phyloP scores from a whole-genome alignment of 352 stramenopile species.

The Phytophthora megakarya region DNA sequence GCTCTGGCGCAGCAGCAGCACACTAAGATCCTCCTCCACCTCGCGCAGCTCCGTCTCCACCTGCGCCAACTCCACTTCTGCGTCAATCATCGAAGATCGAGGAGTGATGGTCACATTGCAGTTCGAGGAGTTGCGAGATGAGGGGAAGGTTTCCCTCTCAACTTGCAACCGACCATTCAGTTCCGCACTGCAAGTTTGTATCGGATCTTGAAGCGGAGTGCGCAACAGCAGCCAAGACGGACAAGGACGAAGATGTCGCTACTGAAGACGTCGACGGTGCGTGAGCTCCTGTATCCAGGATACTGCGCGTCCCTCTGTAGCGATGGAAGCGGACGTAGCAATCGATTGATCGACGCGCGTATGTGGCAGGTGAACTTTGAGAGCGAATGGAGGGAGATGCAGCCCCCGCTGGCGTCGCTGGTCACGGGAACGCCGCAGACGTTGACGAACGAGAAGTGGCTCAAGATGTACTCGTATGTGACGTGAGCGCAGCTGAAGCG shows the following conservation, averaged over 20 bases:
- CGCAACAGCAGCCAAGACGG: slow-evolving; percentile 24
- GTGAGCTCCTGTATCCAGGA: background rate
- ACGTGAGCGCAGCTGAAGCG: background rate
- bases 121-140: slow-evolving; percentile 6
- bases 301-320: background rate
- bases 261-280: slow-evolving; percentile 78
- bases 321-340: background rate
- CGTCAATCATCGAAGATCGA: slow-evolving; percentile 31
- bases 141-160: slow-evolving; percentile 25
- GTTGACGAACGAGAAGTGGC: slow-evolving; percentile 84
- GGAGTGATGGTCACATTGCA: slow-evolving; percentile 26
- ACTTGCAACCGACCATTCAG: slow-evolving; percentile 33
- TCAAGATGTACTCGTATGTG: slow-evolving; percentile 87
- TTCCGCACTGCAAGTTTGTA: slow-evolving; percentile 26
- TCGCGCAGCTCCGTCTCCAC: slow-evolving; percentile 61
- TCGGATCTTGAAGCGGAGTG: slow-evolving; percentile 32
- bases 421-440: slow-evolving; percentile 69
- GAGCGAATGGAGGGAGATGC: slow-evolving; percentile 82
- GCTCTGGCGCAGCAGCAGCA: slow-evolving; percentile 55
- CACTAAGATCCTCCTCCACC: slow-evolving; percentile 59
- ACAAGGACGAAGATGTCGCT: slow-evolving; percentile 61
- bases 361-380: slow-evolving; percentile 85
- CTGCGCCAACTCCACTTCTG: slow-evolving; percentile 45
- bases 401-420: slow-evolving; percentile 75
- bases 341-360: slow-evolving; percentile 19